Evolutionary conservation across 768 basidiomycete genomes (phyloP), one percentile per base, ranked within the genome.

Genomic region (Chiua virens): DNA sequence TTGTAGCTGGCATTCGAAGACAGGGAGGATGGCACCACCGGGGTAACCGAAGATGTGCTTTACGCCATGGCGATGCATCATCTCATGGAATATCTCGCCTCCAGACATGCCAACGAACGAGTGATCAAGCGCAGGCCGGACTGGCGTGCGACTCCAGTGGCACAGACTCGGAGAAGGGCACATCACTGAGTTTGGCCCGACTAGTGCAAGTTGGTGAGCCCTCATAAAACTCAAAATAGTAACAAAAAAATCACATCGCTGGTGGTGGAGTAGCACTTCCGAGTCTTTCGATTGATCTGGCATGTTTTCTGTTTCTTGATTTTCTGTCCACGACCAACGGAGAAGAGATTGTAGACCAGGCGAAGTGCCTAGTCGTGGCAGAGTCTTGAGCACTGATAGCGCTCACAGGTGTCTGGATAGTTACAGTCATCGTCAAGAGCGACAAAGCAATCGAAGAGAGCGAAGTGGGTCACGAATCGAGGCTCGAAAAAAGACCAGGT

Each of bases 1-100:
- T 96, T 87, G 79, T 98, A 89, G 71, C 98, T 99, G 68, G 97
- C 97, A 69, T n/a, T 99, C 96, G 71, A 98, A 99, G n/a, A 99
- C 96, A 54, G 96, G 97, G 32, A 98, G 83, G 70, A 98, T 98
- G 37, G 96, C 97, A 52, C 96, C 96, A 40, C 95, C 95, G 8
- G 96, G 96, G 72, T 98, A 99, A 34, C 96, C 96, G 63, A 99
- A 98, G 40, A 99, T 81, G 63, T 98, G 92, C 71, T 95, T 97
- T 61, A 98, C 95, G 52, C 80, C 83, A 66, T 99, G 97, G 41
- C 96, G 81, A 54, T 94, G 85, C 92, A 99, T 96, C 96, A 99
- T 98, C 73, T 99, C 96, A 70, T 99, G 94, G 76, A 99, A 97
- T 66, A 99, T 98, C 71, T 98, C 82, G 23, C 96, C 96, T 13